Evolutionary conservation across 169 alveolate genomes (phyloP), one percentile per base, ranked within the genome.

Genomic region (Eimeria sp.): DNA sequence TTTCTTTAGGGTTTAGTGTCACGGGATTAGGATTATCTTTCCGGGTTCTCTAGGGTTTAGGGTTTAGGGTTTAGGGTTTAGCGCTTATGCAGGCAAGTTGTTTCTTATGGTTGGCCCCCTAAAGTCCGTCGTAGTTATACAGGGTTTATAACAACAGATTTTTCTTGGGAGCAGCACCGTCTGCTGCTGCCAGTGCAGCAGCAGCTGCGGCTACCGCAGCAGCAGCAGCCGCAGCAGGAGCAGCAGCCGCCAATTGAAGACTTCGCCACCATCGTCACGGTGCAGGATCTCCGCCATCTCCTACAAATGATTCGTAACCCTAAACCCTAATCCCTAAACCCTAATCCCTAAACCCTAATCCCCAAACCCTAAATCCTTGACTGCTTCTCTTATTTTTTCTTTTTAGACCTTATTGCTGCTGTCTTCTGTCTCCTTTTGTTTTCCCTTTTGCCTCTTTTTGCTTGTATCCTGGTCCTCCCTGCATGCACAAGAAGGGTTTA

Each of bases 91-190:
- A 78, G 88, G 61, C 88, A 78, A 45, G 88, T 78, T 27, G 88
- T 78, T 2, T 1, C 63, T 1, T 78, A 78, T 10, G 88, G 88
- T 16, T 78, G 88, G 88, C 88, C 88, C 25, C 88, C 88, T 10
- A 34, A 43, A 45, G 88, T 78, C 20, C 88, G 88, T 20, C 61
- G 61, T 11, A 25, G 43, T 9, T 78, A 43, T 27, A 78, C 63
- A 14, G 88, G 88, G 7, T 78, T 78, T 45, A 63, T 45, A 9
- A 16, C 45, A 63, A 14, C n/a, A 16, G 88, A 78, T 22, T 78
- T 61, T 63, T 78, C 88, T 11, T 78, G 88, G 88, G 88, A 78
- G 88, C 88, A 78, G 63, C 43, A n/a, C 14, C 83, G 83, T 40
- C 9, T 72, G 49, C 83, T 72, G 70, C 70, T 61, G 70, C 70